Base-by-base conservation (phyloP, 1,139 yeast genomes). In the Kodamaea plutei region DNA sequence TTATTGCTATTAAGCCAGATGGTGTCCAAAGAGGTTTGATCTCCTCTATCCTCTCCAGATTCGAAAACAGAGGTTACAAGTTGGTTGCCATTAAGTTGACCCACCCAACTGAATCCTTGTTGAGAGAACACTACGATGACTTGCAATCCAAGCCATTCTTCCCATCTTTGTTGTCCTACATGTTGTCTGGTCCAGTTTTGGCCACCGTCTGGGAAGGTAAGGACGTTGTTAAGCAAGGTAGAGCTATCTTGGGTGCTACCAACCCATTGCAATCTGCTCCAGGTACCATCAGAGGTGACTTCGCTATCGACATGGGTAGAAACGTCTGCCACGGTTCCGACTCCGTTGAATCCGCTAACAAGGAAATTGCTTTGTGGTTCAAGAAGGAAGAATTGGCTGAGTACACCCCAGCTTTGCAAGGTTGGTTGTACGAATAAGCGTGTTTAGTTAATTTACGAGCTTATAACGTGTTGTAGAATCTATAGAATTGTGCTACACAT, bases 121-220 rank as follows among this genome's bases (percentile, higher is more conserved):
- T 93, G 69, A 84, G 89, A 69, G 78, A 84, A 59, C 99, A 93
- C 76, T 93, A 91, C 77, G 81, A 79, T 44, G 98, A 91, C 73
- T 85, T 91, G 68, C 91, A 84, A 66, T 69, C 76, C 59, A 91
- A 91, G 79, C 95, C 97, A 58, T 91, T 91, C 77, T 91, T 89
- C 93, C 96, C 97, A 63, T 78, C 87, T 47, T 77, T 91, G 69
- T 76, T 87, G 61, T 75, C 88, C 52, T 89, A 89, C 88, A 91
- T 93, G 99, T 76, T 77, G 64, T 87, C 96, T 46, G 98, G 99
- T 54, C 99, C 99, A 63, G 85, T 93, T 53, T 79, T 91, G 57
- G 98, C 98, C 54, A 93, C 96, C 63, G 97, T 89, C 55, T 93
- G 98, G 98, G 97, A 93, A 73, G 99, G 99, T 71, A 91, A 89